Evolutionary conservation across 495 filamentous ascomycete genomes (phyloP).

Genomic region (Penicillium parvum): DNA sequence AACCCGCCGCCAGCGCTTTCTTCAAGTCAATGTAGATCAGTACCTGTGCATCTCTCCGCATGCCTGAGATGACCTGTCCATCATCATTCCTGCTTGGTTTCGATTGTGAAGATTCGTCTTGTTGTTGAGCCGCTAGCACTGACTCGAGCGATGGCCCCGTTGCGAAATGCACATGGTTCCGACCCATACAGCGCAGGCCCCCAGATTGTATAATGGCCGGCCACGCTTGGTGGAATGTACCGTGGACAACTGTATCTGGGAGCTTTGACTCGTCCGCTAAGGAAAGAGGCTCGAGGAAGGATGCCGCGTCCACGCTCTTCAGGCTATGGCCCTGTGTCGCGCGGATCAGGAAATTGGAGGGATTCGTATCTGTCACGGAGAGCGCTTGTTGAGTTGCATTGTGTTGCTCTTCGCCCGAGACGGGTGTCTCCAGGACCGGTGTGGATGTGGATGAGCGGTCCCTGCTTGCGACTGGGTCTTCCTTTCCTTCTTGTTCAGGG

Average conservation of each 20-base stretch:
- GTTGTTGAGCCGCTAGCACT: conserved; percentile 19
- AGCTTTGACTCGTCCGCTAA: conserved; percentile 45
- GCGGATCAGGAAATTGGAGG: conserved; percentile 77
- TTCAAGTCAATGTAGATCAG: conserved; percentile 75
- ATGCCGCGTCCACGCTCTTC: conserved; percentile 58
- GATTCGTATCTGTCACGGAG: conserved; percentile 36
- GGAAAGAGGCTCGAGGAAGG: conserved; percentile 60
- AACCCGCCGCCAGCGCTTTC: conserved; percentile 56
- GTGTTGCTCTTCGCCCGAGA: conserved; percentile 22
- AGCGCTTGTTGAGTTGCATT: conserved; percentile 29
- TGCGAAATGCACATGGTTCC: conserved; percentile 86
- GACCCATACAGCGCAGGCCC: conserved; percentile 70
- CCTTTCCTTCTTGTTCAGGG: conserved; percentile 11
- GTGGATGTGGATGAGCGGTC: conserved; percentile 7
- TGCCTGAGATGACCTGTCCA: conserved; percentile 69
- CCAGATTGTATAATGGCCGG: conserved; percentile 64
- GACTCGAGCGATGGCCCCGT: conserved; percentile 54
- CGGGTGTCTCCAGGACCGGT: conserved; percentile 10
- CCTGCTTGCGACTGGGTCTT: conserved; percentile 1
- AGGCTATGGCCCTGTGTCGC: conserved; percentile 86
- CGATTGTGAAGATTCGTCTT: too few species aligned
- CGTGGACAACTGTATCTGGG: conserved; percentile 71
- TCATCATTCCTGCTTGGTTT: too few species aligned
- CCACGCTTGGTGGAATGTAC: conserved; percentile 79
- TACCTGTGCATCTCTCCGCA: conserved; percentile 74